phyloP scores from a whole-genome alignment of 257 asterid species.

The Paraleonurus japonicus region DNA sequence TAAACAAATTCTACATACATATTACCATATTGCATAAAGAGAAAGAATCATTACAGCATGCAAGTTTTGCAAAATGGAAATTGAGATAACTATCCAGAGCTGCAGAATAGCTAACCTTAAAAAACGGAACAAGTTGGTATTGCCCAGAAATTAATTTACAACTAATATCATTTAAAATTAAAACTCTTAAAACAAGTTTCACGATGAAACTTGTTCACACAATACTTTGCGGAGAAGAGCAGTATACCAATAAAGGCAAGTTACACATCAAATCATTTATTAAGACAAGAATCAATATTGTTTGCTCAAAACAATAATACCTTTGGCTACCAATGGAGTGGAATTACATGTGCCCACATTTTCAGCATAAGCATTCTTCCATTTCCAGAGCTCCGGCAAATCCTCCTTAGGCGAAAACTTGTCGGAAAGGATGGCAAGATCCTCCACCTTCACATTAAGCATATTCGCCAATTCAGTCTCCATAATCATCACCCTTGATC shows the following conservation, averaged over 20 bases:
- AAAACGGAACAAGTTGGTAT: too few species aligned
- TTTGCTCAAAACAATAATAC: neutral
- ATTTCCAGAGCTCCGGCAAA: neutral
- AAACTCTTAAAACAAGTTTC: too few species aligned
- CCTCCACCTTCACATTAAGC: neutral
- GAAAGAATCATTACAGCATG: neutral
- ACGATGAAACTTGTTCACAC: too few species aligned
- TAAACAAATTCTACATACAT: too few species aligned
- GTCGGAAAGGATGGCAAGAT: neutral
- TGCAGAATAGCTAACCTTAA: neutral
- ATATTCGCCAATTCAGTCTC: neutral
- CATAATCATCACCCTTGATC: neutral
- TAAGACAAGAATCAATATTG: neutral
- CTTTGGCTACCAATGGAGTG: neutral
- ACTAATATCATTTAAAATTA: too few species aligned
- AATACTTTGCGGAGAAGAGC: neutral
- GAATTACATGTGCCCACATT: neutral
- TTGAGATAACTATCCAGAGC: neutral
- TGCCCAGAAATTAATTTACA: too few species aligned
- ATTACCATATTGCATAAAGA: too few species aligned
- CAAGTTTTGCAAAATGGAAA: conserved; percentile 20
- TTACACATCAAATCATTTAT: too few species aligned
- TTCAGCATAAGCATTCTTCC: neutral
- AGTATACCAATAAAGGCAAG: neutral
- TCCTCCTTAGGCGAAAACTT: neutral